Evolutionary conservation across 1,284 basidiomycete genomes (phyloP), one percentile per base, ranked within the genome.

Genomic region (Leccinum variabile): DNA sequence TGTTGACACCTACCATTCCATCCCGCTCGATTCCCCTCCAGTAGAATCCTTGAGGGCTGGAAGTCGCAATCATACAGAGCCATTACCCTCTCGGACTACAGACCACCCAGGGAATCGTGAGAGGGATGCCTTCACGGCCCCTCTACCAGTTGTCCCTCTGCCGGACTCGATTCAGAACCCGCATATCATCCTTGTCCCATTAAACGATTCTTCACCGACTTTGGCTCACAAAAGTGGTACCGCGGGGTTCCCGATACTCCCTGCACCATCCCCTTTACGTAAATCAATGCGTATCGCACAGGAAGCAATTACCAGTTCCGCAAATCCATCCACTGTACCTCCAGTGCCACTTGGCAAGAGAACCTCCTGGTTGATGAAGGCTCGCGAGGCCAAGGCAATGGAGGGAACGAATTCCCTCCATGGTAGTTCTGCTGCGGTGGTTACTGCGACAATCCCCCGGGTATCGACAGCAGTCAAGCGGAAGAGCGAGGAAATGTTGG

Each of bases 301-400:
- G 33, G 88, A 88, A 49, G 74, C 79, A 30, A 79, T 80, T 1
- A 62, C 75, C 9, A 75, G 78, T 39, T 55, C 67, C 32, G 66
- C 67, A 25, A 66, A 73, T 60, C 64, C 77, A 6, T 76, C 73
- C n/a, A 72, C 82, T 1, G 81, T 81, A 56, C 81, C 83, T 53
- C 77, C 77, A 8, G 65, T 75, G 18, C 79, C 76, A 11, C 69
- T 78, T 13, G 83, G 82, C 4, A 90, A 89, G 68, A 84, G 90
- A 30, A 87, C 88, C 13, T 92, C 90, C 1, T 92, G 91, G 90
- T 72, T 92, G 60, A 84, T 83, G 71, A 90, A 89, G 68, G 88
- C 87, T 13, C 81, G 89, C 50, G 90, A 91, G 70, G 87, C 82
- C 25, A 91, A 91, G 67, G 88, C 89, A 5, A 73, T 87, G 68